Evolutionary conservation across 257 asterid species (phyloP).

Genomic region (Rubia yunnanensis): DNA sequence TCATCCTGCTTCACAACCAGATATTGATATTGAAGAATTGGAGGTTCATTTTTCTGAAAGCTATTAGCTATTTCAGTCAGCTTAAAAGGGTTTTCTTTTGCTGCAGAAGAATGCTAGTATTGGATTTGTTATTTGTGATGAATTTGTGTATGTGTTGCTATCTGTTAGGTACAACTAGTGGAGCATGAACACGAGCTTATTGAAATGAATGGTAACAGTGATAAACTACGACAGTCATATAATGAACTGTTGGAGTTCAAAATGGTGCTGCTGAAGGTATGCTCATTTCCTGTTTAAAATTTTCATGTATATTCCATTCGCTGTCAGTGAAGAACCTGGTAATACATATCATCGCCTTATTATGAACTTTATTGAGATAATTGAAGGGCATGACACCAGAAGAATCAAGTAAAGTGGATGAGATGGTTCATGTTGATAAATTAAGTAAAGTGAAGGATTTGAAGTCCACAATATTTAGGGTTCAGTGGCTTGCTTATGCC

Average conservation of each 20-base stretch:
- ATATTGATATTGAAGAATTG: conserved; percentile 78
- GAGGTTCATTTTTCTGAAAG: conserved; percentile 46
- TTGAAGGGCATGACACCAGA: background rate
- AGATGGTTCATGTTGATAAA: background rate
- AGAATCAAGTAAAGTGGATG: background rate
- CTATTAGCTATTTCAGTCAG: conserved; percentile 11
- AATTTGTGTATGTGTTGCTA: background rate
- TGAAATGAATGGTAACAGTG: conserved; percentile 88
- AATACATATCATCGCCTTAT: background rate
- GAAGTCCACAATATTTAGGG: background rate
- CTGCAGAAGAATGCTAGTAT: conserved; percentile 6
- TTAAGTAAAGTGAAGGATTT: background rate
- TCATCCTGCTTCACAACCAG: conserved; percentile 68
- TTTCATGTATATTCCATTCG: background rate
- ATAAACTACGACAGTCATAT: conserved; percentile 72
- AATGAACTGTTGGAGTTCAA: conserved; percentile 96
- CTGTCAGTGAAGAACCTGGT: background rate
- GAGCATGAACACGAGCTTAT: conserved; percentile 95
- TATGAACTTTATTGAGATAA: background rate
- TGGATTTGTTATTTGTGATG: background rate
- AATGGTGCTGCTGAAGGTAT: conserved; percentile 95
- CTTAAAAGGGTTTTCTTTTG: background rate
- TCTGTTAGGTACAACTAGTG: conserved; percentile 58
- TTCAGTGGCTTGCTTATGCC: background rate
- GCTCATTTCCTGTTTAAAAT: background rate